A percentile compares a stretch with the other conserved stretches of the same genome.
phyloP scores from a whole-genome alignment of 2,329 filamentous ascomycete species.

The Aschersonia sp. region DNA sequence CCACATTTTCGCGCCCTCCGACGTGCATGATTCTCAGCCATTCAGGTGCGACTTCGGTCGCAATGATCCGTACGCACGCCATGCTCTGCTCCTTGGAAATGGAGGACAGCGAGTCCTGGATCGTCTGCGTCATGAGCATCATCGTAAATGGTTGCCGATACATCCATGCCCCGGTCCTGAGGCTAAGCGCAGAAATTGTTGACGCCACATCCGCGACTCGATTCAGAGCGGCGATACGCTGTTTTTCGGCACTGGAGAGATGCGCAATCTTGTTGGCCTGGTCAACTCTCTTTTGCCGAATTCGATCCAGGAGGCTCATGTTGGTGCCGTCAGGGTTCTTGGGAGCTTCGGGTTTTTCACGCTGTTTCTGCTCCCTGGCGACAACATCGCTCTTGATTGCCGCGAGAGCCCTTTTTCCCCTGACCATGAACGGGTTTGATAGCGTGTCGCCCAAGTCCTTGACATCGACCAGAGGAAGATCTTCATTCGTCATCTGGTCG shows the following conservation, averaged over 20 bases:
- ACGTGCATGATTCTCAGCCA: slow-evolving; percentile 39
- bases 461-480: slow-evolving; percentile 22
- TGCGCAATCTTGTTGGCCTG: slow-evolving; percentile 41
- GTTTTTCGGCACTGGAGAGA: slow-evolving; percentile 39
- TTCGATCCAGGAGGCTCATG: slow-evolving; percentile 60
- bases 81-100: slow-evolving; percentile 37
- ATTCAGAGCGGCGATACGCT: slow-evolving; percentile 50
- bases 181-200: slow-evolving; percentile 51
- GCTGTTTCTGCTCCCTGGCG: slow-evolving; percentile 31
- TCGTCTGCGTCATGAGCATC: slow-evolving; percentile 44
- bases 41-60: slow-evolving; percentile 38
- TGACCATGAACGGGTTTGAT: slow-evolving; percentile 42
- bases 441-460: slow-evolving; percentile 20
- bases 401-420: slow-evolving; percentile 54
- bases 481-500: slow-evolving; percentile 16
- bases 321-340: slow-evolving; percentile 30
- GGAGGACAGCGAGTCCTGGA: slow-evolving; percentile 51
- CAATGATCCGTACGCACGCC: slow-evolving; percentile 34
- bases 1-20: slow-evolving; percentile 40
- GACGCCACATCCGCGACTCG: slow-evolving; percentile 54
- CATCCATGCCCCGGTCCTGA: slow-evolving; percentile 31
- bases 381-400: slow-evolving; percentile 51
- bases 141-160: slow-evolving; percentile 52
- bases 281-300: slow-evolving; percentile 55
- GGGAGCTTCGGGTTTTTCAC: slow-evolving; percentile 3